Base-by-base conservation (phyloP, 257 asterid species). In the Petunia secreta region DNA sequence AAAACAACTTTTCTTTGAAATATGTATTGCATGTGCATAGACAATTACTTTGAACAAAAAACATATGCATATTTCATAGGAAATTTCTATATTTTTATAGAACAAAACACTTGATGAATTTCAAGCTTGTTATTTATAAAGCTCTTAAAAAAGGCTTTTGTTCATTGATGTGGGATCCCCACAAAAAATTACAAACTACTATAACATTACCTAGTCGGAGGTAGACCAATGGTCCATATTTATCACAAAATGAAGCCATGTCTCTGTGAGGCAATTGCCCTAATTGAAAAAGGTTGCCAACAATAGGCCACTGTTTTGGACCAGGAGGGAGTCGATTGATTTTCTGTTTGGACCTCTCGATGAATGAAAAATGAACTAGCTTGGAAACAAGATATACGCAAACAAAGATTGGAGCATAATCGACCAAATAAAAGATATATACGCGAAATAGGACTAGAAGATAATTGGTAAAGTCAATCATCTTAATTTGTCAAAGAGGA, bases 191-290 rank as follows among this genome's bases (percentile, higher is more conserved):
- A 57, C 9, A n/a, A 1, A 57, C 10, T 58, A 58, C 6, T 15
- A 57, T 14, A 44, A 46, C 9, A 46, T 71, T 71, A 36, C 99
- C 99, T 36, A 95, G 84, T 1, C 87, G 89, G 16, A 95, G 84
- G 86, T 91, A 93, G 37, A 95, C 99, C n/a, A 95, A 58, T 0
- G 97, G 96, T 41, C 99, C 99, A 13, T 93, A 95, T 80, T 93
- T 88, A 0, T 89, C 88, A 8, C 97, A 95, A 0, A 95, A 83
- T 60, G 86, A 63, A 2, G 98, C 95, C 4, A 95, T 88, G 66
- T 92, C 99, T 55, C 98, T 80, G 62, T 95, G 99, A 0, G 98
- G 99, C 7, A 93, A 81, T 7, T 69, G 89, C 65, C 98, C 84
- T 76, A 95, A 69, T 37, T 95, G 98, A 58, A 91, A 97, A 63